These are phyloP conservation scores for Lathyrus oleraceus DNA, from an alignment of 306 rosid species.

Conservation along the genomic window DNA sequence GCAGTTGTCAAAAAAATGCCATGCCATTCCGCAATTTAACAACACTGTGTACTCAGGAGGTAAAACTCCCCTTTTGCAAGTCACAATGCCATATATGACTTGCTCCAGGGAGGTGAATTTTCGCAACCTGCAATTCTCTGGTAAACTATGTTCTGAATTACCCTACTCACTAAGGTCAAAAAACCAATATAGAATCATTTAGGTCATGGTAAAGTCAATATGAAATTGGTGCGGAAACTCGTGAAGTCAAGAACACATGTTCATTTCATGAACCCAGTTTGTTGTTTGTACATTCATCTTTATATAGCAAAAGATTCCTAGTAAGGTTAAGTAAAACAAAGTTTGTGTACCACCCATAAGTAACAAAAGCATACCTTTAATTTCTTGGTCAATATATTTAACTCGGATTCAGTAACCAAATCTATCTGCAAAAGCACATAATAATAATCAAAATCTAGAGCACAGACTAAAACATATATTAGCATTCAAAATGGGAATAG, in stretches of 20 bases:
- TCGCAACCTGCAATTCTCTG: not conserved
- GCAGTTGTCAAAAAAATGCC: not conserved
- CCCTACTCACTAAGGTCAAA: not conserved
- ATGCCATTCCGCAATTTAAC: not conserved
- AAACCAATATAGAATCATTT: not conserved
- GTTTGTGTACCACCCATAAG: constrained; percentile 19
- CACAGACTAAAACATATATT: not conserved
- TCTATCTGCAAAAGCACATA: constrained; percentile 66
- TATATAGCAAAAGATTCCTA: not conserved
- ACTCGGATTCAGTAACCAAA: constrained; percentile 67
- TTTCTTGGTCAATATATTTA: constrained; percentile 60
- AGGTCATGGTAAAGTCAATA: not conserved
- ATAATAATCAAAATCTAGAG: constrained; percentile 23
- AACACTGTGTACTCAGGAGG: not conserved
- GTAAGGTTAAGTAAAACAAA: constrained; percentile 1
- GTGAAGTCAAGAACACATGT: not conserved
- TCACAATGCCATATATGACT: not conserved
- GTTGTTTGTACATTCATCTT: not conserved
- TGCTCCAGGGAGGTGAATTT: not conserved
- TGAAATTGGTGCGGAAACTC: not conserved
- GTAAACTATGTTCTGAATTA: not conserved
- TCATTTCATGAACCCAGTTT: constrained; percentile 25
- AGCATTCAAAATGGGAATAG: not conserved
- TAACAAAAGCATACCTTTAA: constrained; percentile 57
- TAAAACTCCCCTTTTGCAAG: not conserved